Conservation (phyloP, 495 filamentous ascomycete species). For the Trichocladium antarcticum region DNA sequence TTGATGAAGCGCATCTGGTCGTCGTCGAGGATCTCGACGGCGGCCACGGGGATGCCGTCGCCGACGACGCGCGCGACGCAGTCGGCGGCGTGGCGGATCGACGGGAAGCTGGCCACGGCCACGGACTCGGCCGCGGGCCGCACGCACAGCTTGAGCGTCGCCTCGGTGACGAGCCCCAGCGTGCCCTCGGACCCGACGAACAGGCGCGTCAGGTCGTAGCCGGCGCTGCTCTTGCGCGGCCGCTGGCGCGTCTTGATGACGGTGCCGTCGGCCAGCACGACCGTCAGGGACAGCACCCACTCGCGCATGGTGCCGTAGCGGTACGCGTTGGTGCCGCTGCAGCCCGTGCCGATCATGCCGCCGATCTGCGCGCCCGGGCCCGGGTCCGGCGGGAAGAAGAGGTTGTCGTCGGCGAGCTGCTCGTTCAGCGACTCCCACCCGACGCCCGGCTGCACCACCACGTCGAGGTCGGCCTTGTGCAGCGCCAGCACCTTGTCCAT, state of each 20-base stretch:
- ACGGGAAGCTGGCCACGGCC: constrained; percentile 69
- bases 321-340: constrained; percentile 87
- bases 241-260: constrained; percentile 78
- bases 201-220: constrained; percentile 74
- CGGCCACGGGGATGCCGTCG: constrained; percentile 71
- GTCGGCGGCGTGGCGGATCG: constrained; percentile 67
- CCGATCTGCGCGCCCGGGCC: constrained; percentile 82
- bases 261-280: constrained; percentile 85
- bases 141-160: constrained; percentile 67
- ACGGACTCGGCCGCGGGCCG: constrained; percentile 71
- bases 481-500: constrained; percentile 65
- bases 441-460: constrained; percentile 70
- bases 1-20: constrained; percentile 94
- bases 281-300: constrained; percentile 84
- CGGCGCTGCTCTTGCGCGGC: constrained; percentile 69
- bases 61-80: constrained; percentile 70
- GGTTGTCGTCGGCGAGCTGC: constrained; percentile 49
- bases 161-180: constrained; percentile 65
- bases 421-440: constrained; percentile 75
- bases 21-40: constrained; percentile 87
- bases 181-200: constrained; percentile 75
- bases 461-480: constrained; percentile 67
- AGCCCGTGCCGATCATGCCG: constrained; percentile 92
- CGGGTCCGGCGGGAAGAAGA: constrained; percentile 80
- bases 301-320: constrained; percentile 95